Evolutionary conservation across 2,329 filamentous ascomycete species (phyloP), one percentile per base, ranked within the genome.

Genomic region (Monosporascus cannonballus): DNA sequence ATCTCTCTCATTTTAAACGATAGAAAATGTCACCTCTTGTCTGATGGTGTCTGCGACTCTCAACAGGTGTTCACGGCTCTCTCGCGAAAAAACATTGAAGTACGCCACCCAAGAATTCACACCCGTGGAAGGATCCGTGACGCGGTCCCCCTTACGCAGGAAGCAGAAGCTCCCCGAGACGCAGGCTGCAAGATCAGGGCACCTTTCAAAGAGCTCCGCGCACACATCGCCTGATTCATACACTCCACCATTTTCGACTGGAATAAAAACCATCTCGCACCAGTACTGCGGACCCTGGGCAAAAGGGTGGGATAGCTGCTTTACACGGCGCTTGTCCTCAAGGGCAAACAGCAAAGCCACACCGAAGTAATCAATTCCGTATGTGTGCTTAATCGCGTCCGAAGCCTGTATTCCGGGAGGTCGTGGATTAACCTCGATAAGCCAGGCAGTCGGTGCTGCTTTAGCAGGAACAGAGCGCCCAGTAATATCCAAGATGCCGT

Each of bases 161-260:
- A 65, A 56, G 50, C 63, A 67, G 6, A 59, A 59, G 18, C 55
- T 56, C 4, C 57, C 56, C 24, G 61, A 57, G 14, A 67, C 41
- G 25, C 27, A 14, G 6, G 51, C 30, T 24, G 50, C 55, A 20
- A 68, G 51, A 36, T 65, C 63, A 3, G 65, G 65, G 7, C 58
- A 56, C 24, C 65, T 59, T 9, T 8, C 20, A 3, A 64, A 42
- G 3, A 68, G 45, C 20, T 67, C 66, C 4, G 53, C 59, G 50
- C 64, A 67, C 25, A 69, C 54, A 24, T 68, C 63, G 15, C 62
- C 64, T 2, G 64, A 67, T 42, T 66, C 63, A 44, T 64, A 69
- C 17, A 67, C 60, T 4, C 64, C 65, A 17, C 60, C 58, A 34
- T 65, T 62, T 9, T 65, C 62, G 11, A 60, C 64, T 25, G 59